A percentile compares a stretch with the other conserved stretches of the same genome.
These are phyloP conservation scores for Chloris gayana DNA, from an alignment of 176 grass and related monocot species.

Conservation along the genomic window DNA sequence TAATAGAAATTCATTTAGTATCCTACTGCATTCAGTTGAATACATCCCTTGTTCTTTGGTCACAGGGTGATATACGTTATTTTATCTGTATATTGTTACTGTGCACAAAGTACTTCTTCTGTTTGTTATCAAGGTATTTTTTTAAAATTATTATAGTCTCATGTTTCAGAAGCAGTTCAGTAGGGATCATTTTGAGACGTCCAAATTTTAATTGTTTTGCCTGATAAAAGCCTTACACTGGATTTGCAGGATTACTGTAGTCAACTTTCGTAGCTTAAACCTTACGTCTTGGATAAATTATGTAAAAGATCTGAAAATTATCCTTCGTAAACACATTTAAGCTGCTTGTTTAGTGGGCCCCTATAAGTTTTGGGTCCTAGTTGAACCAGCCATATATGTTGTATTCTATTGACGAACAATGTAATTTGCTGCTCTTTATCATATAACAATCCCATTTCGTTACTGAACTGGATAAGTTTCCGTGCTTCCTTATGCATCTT, in stretches of 20 bases:
- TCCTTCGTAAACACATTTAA: background rate
- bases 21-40: constrained; percentile 11
- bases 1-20: constrained; percentile 16
- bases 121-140: constrained; percentile 20
- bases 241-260: constrained; percentile 17
- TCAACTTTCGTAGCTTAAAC: background rate
- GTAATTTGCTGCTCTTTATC: constrained; percentile 16
- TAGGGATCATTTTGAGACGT: constrained; percentile 9
- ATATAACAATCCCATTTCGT: background rate
- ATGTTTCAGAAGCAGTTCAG: constrained; percentile 22
- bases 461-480: background rate
- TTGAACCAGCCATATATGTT: background rate
- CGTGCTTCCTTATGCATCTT: background rate
- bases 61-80: constrained; percentile 9
- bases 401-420: background rate
- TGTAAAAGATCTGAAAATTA: background rate
- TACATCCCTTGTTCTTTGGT: constrained; percentile 26
- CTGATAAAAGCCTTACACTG: constrained; percentile 2
- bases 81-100: constrained; percentile 19
- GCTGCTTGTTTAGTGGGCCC: background rate
- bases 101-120: constrained; percentile 14
- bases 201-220: constrained; percentile 11
- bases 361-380: background rate
- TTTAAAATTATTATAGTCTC: constrained; percentile 9
- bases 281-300: background rate